Evolutionary conservation across 352 stramenopile genomes (phyloP), one percentile per base, ranked within the genome.

Genomic region (Globisporangium barbulae): DNA sequence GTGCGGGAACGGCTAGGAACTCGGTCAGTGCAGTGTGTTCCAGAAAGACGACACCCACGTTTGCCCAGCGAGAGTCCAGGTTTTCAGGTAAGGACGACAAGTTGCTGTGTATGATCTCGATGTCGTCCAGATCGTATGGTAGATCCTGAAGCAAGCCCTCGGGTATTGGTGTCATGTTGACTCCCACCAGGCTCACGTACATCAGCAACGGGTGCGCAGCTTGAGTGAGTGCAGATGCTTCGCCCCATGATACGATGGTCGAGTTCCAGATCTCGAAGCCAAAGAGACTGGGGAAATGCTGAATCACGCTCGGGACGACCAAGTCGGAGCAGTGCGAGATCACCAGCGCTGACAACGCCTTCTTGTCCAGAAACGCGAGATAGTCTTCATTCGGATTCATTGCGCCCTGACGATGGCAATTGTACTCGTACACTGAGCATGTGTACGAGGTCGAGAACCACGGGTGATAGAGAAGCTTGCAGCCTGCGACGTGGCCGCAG

Each of bases 261-360:
- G 63, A 70, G 47, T 77, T 77, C 56, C 72, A 77, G 31, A 77
- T 48, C 52, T 74, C 62, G 17, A 77, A 47, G 3, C 67, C 67
- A 44, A 70, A 35, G 17, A 77, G 10, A 13, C 28, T 31, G 3
- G 57, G 63, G 35, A 72, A 77, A 17, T 53, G 47, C 31, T 70
- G 67, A 25, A 77, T 58, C 0, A 33, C 41, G 12, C 63, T 15
- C 0, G 70, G 70, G 56, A 77, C 61, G 21, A 57, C 57, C 22
- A 77, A 52, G 22, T 53, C 58, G 5, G 63, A 48, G 30, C 70
- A 77, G 52, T 74, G 69, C 30, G 67, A 61, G 37, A 77, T 67
- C 28, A 70, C 61, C 2, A 77, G 53, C 5, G 44, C 50, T 35
- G 67, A 65, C 28, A 76, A 33, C 5, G 52, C 59, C 4, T 22